These are phyloP conservation scores for Ascoidea rubescens DNA, from an alignment of 805 yeast genomes.

Conservation along the genomic window DNA sequence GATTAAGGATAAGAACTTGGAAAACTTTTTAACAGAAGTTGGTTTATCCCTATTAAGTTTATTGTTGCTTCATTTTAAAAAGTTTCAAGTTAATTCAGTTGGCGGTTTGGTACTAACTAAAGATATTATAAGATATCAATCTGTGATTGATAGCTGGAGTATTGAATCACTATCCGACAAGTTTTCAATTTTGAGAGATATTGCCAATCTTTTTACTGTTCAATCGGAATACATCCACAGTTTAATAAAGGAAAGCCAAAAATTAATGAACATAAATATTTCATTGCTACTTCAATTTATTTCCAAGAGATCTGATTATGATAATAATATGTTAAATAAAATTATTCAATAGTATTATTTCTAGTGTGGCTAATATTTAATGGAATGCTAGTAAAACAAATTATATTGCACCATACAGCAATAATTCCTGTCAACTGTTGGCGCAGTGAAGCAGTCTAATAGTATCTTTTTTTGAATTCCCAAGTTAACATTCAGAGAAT, in stretches of 20 bases:
- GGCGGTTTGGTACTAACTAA: constrained; percentile 78
- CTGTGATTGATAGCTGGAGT: constrained; percentile 52
- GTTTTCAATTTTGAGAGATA: constrained; percentile 61
- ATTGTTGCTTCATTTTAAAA: constrained; percentile 59
- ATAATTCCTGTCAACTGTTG: too few species aligned
- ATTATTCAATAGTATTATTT: constrained; percentile 14
- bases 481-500: too few species aligned
- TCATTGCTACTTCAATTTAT: constrained; percentile 51
- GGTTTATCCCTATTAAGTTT: constrained; percentile 45
- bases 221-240: constrained; percentile 71
- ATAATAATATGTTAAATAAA: constrained; percentile 34
- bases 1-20: constrained; percentile 23
- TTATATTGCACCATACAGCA: too few species aligned
- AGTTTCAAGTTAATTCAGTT: constrained; percentile 58
- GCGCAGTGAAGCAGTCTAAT: too few species aligned
- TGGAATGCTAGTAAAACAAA: too few species aligned
- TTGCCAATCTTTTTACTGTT: constrained; percentile 75
- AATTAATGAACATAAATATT: constrained; percentile 46
- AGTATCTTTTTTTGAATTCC: too few species aligned
- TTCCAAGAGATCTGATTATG: constrained; percentile 56
- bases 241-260: constrained; percentile 66
- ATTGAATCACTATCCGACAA: constrained; percentile 44
- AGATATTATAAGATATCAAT: constrained; percentile 69
- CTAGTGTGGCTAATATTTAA: not conserved
- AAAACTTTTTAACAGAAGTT: constrained; percentile 34